Evolutionary conservation across 1,139 yeast species (phyloP), one percentile per base, ranked within the genome.

Genomic region (Ogataea hybrid): DNA sequence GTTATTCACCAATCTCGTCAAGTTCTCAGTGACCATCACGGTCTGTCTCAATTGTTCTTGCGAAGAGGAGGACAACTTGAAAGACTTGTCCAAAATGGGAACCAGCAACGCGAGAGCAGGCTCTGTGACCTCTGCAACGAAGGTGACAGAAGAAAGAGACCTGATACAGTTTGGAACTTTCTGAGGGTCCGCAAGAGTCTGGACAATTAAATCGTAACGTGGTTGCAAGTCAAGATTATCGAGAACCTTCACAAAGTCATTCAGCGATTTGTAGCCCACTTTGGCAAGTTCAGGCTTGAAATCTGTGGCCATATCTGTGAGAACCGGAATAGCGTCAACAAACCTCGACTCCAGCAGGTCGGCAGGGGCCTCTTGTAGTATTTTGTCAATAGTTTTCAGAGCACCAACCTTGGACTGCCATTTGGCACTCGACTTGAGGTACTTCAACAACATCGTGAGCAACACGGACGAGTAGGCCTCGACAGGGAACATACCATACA

Each of bases 81-180:
- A 75, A 2, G 97, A 92, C 63, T 92, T 87, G 64, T 83, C 92
- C 59, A 92, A 76, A 54, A 90, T 90, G 39, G 98, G 98, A 31
- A 88, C 97, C 56, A 92, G 74, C 46, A 92, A 70, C 4, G 97
- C 79, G 53, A 92, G 73, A 6, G 96, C 94, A 8, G 97, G 95
- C 68, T 90, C 97, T 14, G 97, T 92, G 49, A 92, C 98, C 70
- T 92, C 98, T 37, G 98, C 96, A 39, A 92, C 98, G 64, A 92
- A 92, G 0, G 98, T 92, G 42, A 92, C 97, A 36, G 95, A 86
- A 2, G 96, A 84, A 50, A 92, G 75, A 39, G 90, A 80, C 66
- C 85, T 87, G 65, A 92, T 87, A 66, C 96, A 89, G 47, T 81
- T 84, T 44, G 96, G 85, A 39, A 90, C 95, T 61, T 84, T 85